A percentile compares a stretch with the other conserved stretches of the same genome.
These are phyloP conservation scores for Paraglomus brasilianum DNA, from an alignment of 192 early-diverging fungal species.

Conservation along the genomic window DNA sequence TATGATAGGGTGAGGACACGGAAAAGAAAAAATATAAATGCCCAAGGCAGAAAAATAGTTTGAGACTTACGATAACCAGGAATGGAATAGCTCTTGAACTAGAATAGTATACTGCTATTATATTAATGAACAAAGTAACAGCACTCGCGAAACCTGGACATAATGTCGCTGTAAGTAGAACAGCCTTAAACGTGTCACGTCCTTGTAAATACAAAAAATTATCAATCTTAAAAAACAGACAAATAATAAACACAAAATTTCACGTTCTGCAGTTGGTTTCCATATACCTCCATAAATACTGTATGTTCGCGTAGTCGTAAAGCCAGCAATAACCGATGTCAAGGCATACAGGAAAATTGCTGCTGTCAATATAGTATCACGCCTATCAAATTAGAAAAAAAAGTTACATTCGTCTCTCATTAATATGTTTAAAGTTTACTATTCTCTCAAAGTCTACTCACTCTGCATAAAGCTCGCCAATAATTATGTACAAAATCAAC, in stretches of 20 bases:
- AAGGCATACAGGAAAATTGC: conserved; percentile 80
- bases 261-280: background rate
- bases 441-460: background rate
- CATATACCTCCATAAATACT: conserved; percentile 57
- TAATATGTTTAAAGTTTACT: too few relatives aligned
- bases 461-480: conserved; percentile 59
- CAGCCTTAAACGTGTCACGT: conserved; percentile 62
- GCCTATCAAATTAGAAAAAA: conserved; percentile 22
- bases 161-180: conserved; percentile 66
- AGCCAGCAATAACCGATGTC: conserved; percentile 67
- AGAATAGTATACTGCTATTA: conserved; percentile 67
- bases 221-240: background rate
- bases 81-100: conserved; percentile 81
- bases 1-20: background rate
- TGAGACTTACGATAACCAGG: conserved; percentile 55
- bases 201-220: conserved; percentile 35
- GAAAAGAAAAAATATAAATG: background rate
- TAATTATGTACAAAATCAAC: conserved; percentile 56
- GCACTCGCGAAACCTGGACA: conserved; percentile 62
- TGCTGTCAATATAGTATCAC: conserved; percentile 72
- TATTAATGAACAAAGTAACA: conserved; percentile 62
- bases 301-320: conserved; percentile 65
- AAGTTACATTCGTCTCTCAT: background rate
- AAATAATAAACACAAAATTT: background rate
- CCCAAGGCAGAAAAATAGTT: background rate